phyloP scores from a whole-genome alignment of 495 filamentous ascomycete species.

The Lepraria neglecta region DNA sequence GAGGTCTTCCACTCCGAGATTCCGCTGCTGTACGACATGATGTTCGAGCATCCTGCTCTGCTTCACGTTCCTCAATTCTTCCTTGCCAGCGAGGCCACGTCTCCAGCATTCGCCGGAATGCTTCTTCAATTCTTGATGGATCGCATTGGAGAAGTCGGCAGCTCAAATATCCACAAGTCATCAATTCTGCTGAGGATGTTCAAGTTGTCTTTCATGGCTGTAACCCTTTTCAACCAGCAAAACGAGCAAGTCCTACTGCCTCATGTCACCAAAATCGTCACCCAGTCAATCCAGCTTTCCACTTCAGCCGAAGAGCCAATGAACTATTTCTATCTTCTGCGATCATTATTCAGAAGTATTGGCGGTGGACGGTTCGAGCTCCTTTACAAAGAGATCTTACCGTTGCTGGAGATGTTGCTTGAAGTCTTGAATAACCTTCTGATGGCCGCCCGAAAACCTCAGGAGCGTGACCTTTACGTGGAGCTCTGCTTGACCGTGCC shows the following conservation, averaged over 20 bases:
- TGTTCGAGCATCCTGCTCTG: constrained; percentile 91
- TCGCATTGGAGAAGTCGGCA: constrained; percentile 88
- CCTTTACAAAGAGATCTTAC: constrained; percentile 94
- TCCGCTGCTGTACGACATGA: constrained; percentile 91
- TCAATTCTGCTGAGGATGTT: constrained; percentile 91
- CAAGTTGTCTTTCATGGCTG: constrained; percentile 99
- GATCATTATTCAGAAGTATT: constrained; percentile 91
- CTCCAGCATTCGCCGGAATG: constrained; percentile 96
- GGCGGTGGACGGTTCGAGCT: constrained; percentile 96
- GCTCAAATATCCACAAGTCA: constrained; percentile 79
- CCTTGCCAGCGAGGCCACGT: constrained; percentile 93
- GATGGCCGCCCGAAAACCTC: constrained; percentile 76
- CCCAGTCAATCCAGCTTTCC: constrained; percentile 90
- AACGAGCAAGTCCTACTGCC: constrained; percentile 94
- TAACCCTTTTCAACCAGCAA: constrained; percentile 86
- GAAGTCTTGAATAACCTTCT: constrained; percentile 95
- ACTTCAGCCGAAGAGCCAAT: constrained; percentile 94
- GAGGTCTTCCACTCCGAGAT: constrained; percentile 98
- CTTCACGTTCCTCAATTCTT: constrained; percentile 97
- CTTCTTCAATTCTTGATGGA: constrained; percentile 95
- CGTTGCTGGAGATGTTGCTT: constrained; percentile 91
- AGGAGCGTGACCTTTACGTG: constrained; percentile 92
- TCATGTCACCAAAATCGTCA: constrained; percentile 93
- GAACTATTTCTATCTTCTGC: constrained; percentile 94
- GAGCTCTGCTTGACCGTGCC: constrained; percentile 95